phyloP scores from a whole-genome alignment of 2,329 filamentous ascomycete species.

The Beauveria pseudobassiana region DNA sequence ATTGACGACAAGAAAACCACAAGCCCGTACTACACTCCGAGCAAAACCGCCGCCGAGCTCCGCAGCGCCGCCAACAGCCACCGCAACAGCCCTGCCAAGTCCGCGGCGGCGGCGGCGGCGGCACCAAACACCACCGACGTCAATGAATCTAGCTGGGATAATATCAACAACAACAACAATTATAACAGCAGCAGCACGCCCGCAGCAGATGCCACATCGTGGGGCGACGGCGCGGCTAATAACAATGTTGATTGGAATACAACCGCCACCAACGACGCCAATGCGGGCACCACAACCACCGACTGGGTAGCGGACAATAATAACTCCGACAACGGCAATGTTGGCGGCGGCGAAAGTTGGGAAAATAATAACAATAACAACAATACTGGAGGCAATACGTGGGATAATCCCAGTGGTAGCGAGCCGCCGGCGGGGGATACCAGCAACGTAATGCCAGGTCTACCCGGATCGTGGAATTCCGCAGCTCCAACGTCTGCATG shows the following conservation, averaged over 20 bases:
- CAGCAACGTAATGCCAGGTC: slow-evolving; percentile 26
- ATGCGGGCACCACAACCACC: neutral
- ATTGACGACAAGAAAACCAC: slow-evolving; percentile 5
- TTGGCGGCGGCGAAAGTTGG: slow-evolving; percentile 3
- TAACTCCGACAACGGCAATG: neutral
- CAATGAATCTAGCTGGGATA: neutral
- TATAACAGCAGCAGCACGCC: neutral
- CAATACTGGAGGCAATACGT: neutral
- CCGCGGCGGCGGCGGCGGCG: neutral
- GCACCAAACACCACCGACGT: neutral
- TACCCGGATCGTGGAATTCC: slow-evolving; percentile 15
- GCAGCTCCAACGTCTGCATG: slow-evolving; percentile 16
- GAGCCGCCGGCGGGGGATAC: neutral
- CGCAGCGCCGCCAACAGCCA: slow-evolving; percentile 8
- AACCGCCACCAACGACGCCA: neutral
- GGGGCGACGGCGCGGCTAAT: neutral
- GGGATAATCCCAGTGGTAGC: neutral
- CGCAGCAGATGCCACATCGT: neutral
- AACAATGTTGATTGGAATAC: neutral
- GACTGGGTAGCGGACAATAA: neutral
- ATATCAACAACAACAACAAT: neutral
- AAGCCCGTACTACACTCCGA: slow-evolving; percentile 14
- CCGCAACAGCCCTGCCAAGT: slow-evolving; percentile 10
- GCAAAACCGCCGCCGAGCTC: slow-evolving; percentile 1
- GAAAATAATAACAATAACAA: neutral